Conservation (phyloP, 768 basidiomycete genomes). For the Mycena epipterygia region DNA sequence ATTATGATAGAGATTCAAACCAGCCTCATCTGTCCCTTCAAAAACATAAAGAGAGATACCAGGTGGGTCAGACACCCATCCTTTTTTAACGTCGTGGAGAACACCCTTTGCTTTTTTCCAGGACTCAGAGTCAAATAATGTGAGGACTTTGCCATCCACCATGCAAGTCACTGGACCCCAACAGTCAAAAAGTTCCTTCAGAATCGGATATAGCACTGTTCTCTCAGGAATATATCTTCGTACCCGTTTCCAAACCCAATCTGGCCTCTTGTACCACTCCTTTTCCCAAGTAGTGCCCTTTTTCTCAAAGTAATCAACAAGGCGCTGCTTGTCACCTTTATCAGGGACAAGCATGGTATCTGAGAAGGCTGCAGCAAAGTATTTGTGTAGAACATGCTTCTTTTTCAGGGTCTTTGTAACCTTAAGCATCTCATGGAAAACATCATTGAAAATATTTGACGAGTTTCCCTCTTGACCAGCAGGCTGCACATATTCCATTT, state of each 20-base stretch:
- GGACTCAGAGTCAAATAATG: background rate
- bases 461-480: too few relatives aligned
- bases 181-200: background rate
- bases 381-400: slow-evolving; percentile 23
- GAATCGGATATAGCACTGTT: background rate
- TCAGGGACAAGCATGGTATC: slow-evolving; percentile 26
- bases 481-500: too few relatives aligned
- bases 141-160: background rate
- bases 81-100: background rate
- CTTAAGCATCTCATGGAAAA: slow-evolving; percentile 28
- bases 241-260: slow-evolving; percentile 7
- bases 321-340: background rate
- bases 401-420: slow-evolving; percentile 13
- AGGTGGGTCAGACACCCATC: slow-evolving; percentile 3
- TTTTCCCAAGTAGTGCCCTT: background rate
- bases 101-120: background rate
- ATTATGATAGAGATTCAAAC: background rate
- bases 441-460: slow-evolving; percentile 21
- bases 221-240: background rate
- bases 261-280: background rate
- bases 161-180: background rate
- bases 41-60: background rate
- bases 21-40: background rate
- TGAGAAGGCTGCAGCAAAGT: slow-evolving; percentile 32
- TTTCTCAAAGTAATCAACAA: background rate